Percentiles rank a stretch among this genome's conserved stretches.
Conservation (phyloP, 352 stramenopile species). For the Bremia lactucae region DNA sequence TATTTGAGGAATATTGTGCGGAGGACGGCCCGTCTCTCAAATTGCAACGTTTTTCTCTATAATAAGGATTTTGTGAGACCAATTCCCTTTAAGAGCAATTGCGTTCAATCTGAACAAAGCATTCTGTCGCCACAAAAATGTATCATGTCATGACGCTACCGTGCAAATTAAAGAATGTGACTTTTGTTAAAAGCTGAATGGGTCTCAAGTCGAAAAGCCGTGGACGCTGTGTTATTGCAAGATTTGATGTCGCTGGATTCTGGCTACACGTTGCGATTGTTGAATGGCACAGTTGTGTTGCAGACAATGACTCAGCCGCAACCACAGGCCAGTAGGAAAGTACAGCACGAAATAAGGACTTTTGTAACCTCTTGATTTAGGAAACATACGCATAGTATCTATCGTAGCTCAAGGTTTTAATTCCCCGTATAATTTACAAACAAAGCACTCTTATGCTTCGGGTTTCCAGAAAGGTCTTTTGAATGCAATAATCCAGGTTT, state of each 20-base stretch:
- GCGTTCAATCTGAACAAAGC: neutral
- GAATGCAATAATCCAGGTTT: no score
- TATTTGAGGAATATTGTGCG: constrained; percentile 15
- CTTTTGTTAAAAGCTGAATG: no score
- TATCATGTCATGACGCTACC: neutral
- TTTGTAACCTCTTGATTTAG: no score
- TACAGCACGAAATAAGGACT: no score
- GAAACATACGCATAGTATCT: no score
- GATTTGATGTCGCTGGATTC: constrained; percentile 11
- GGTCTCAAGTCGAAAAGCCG: no score
- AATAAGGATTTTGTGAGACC: neutral
- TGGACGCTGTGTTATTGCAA: constrained; percentile 3
- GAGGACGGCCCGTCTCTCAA: constrained; percentile 13
- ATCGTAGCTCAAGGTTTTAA: no score
- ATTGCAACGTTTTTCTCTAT: constrained; percentile 1
- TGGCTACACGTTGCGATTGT: constrained; percentile 17
- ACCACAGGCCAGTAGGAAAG: no score
- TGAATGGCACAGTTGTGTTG: constrained; percentile 22
- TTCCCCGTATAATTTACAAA: no score
- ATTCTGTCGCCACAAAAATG: constrained; percentile 7
- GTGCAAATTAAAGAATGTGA: constrained; percentile 19
- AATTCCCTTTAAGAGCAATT: constrained; percentile 13
- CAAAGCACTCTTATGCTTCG: no score
- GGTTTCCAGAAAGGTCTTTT: no score
- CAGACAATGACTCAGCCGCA: no score